These are phyloP conservation scores for Mycena crocata DNA, from an alignment of 768 basidiomycete species.

Conservation along the genomic window DNA sequence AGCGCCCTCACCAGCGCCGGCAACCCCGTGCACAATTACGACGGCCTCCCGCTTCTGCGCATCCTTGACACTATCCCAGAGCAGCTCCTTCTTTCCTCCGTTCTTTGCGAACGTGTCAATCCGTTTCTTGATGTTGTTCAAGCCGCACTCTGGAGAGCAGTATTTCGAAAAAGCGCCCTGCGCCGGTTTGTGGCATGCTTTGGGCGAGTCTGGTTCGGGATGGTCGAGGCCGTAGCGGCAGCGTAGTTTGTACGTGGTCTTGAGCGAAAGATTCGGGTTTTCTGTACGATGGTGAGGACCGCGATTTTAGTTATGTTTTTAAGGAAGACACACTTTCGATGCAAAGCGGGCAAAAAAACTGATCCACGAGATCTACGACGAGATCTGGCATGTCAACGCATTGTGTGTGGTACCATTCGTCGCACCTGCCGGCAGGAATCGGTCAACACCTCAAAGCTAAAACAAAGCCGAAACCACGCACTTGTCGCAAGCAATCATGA, in stretches of 20 bases:
- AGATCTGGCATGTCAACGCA: conserved; percentile 87
- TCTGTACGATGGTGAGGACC: conserved; percentile 50
- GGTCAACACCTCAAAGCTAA: conserved; percentile 7
- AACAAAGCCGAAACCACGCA: conserved; percentile 49
- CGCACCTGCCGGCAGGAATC: conserved; percentile 76
- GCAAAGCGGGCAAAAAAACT: conserved; percentile 90
- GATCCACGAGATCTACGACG: conserved; percentile 89
- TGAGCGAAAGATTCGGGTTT: conserved; percentile 67
- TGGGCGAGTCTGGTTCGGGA: conserved; percentile 67
- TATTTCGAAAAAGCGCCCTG: conserved; percentile 90
- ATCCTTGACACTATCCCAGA: conserved; percentile 82
- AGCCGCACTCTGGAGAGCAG: conserved; percentile 90
- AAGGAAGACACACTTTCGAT: conserved; percentile 67
- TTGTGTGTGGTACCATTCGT: conserved; percentile 93
- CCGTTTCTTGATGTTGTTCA: conserved; percentile 75
- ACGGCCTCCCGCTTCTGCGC: conserved; percentile 79
- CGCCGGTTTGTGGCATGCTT: conserved; percentile 83
- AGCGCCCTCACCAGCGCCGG: conserved; percentile 37
- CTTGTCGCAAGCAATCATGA: conserved; percentile 96
- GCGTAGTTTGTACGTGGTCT: conserved; percentile 84
- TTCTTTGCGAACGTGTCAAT: conserved; percentile 71
- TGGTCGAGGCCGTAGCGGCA: conserved; percentile 80
- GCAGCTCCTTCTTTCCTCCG: conserved; percentile 69
- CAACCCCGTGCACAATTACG: conserved; percentile 58
- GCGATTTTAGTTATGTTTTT: not conserved